These are phyloP conservation scores for Sechiopsis laciniata DNA, from an alignment of 306 rosid species.

Conservation along the genomic window DNA sequence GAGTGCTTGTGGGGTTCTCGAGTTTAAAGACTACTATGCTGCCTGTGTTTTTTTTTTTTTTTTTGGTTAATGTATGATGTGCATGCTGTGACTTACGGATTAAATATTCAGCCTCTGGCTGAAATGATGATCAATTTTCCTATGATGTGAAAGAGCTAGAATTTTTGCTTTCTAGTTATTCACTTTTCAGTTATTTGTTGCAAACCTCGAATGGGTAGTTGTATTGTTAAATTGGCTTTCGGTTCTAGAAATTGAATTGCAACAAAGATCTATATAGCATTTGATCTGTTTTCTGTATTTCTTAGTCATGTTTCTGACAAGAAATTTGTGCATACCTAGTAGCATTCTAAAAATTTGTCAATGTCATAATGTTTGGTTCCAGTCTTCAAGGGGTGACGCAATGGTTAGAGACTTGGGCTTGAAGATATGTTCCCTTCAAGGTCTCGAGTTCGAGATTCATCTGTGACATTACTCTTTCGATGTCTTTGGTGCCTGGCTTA, in stretches of 20 bases:
- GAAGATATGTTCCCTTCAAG: no score
- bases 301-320: background rate
- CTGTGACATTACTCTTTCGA: no score
- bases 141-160: background rate
- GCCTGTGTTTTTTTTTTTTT: background rate
- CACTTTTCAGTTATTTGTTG: background rate
- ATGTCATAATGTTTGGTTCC: background rate
- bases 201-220: background rate
- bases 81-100: background rate
- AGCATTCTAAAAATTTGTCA: background rate
- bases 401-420: no score
- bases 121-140: background rate
- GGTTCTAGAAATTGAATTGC: background rate
- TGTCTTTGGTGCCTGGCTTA: no score
- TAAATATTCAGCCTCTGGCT: constrained; percentile 19
- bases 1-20: constrained; percentile 7
- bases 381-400: no score
- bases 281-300: background rate
- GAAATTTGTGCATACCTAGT: background rate
- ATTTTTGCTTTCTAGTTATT: background rate
- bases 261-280: background rate
- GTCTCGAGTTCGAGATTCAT: no score
- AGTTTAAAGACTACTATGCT: background rate
- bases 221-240: background rate
- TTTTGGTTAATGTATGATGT: constrained; percentile 2